Percentiles rank a stretch among this genome's conserved stretches.
These are phyloP conservation scores for Penicillium longicatenatum DNA, from an alignment of 495 filamentous ascomycete species.

Conservation along the genomic window DNA sequence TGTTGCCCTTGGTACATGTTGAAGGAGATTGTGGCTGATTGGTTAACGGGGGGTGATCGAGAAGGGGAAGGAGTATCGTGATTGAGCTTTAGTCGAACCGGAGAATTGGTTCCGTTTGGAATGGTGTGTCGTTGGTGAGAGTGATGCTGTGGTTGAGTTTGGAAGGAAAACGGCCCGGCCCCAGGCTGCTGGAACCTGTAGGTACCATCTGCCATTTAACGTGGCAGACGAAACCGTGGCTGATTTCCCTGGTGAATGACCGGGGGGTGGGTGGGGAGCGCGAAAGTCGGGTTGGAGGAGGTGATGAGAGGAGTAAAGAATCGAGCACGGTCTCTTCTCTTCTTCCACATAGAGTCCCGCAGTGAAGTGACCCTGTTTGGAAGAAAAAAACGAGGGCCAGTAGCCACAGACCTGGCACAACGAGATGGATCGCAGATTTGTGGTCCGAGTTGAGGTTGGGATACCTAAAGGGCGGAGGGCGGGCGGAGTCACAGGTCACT, in stretches of 20 bases:
- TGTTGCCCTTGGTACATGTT: constrained; percentile 85
- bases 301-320: constrained; percentile 42
- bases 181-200: constrained; percentile 74
- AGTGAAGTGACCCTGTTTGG: constrained; percentile 37
- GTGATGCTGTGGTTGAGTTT: constrained; percentile 54
- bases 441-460: constrained; percentile 25
- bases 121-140: constrained; percentile 53
- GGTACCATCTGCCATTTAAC: constrained; percentile 84
- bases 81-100: constrained; percentile 50
- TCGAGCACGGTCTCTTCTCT: constrained; percentile 52
- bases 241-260: constrained; percentile 32
- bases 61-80: constrained; percentile 70
- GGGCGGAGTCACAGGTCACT: constrained; percentile 37
- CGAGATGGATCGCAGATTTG: constrained; percentile 11
- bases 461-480: constrained; percentile 33
- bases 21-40: constrained; percentile 66
- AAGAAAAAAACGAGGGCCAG: constrained; percentile 11
- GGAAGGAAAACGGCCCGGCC: constrained; percentile 64
- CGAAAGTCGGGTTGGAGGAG: constrained; percentile 27
- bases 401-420: constrained; percentile 15
- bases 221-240: constrained; percentile 47
- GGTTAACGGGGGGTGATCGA: constrained; percentile 65
- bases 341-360: constrained; percentile 53
- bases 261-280: constrained; percentile 25
- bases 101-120: constrained; percentile 59